These are phyloP conservation scores for Amanita exitialis DNA, from an alignment of 768 basidiomycete species.

Conservation along the genomic window DNA sequence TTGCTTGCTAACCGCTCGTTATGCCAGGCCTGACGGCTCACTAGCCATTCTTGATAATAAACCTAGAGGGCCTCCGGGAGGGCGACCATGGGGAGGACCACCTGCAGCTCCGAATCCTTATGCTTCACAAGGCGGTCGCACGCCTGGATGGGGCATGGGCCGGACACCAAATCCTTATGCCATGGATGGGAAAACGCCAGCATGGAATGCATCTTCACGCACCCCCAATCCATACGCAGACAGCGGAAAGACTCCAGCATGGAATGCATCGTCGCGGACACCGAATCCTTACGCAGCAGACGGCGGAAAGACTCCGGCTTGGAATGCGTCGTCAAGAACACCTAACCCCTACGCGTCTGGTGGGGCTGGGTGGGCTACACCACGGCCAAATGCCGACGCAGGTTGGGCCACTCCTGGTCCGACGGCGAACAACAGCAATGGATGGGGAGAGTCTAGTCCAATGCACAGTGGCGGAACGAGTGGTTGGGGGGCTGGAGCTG, in stretches of 20 bases:
- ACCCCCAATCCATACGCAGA: slow-evolving; percentile 66
- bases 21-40: slow-evolving; percentile 43
- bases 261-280: slow-evolving; percentile 54
- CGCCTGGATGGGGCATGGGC: slow-evolving; percentile 20
- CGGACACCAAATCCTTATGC: slow-evolving; percentile 68
- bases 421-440: slow-evolving; percentile 12
- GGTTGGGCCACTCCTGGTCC: slow-evolving; percentile 6
- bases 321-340: slow-evolving; percentile 50
- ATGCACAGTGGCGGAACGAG: slow-evolving; percentile 27
- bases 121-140: slow-evolving; percentile 20
- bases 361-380: slow-evolving; percentile 17
- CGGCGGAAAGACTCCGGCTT: slow-evolving; percentile 61
- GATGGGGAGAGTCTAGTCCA: slow-evolving; percentile 31
- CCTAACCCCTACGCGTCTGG: slow-evolving; percentile 66
- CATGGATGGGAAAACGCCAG: slow-evolving; percentile 45
- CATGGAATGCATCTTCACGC: slow-evolving; percentile 44
- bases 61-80: slow-evolving; percentile 14
- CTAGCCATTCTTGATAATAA: slow-evolving; percentile 37
- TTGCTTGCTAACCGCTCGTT: background rate
- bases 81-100: slow-evolving; percentile 14
- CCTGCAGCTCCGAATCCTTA: slow-evolving; percentile 27
- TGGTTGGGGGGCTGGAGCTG: slow-evolving; percentile 14
- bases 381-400: background rate
- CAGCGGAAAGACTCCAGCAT: slow-evolving; percentile 53
- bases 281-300: slow-evolving; percentile 57